Conservation (phyloP, 441 rosid species). For the Daphne laureola region DNA sequence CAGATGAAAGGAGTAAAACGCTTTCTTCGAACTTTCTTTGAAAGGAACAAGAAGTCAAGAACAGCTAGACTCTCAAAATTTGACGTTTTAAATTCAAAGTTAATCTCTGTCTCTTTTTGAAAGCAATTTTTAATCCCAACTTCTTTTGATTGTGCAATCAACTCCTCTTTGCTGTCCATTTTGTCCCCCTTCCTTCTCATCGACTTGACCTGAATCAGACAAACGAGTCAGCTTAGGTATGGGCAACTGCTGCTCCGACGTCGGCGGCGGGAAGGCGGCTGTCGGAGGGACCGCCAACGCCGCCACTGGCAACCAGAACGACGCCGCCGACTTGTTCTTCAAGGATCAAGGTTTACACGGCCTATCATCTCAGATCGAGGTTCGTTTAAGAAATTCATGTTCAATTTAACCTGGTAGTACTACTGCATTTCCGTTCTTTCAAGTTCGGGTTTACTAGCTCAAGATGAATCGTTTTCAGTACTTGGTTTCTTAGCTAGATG, state of each 20-base stretch:
- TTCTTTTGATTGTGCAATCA: no score
- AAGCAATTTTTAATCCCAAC: no score
- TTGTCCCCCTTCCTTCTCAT: no score
- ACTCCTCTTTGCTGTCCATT: no score
- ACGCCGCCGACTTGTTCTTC: slow-evolving; percentile 52
- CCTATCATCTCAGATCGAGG: slow-evolving; percentile 79
- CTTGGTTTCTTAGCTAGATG: no score
- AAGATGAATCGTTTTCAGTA: not conserved
- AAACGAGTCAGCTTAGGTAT: slow-evolving; percentile 20
- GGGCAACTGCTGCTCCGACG: slow-evolving; percentile 89
- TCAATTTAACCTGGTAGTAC: no score
- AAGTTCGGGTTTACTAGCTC: not conserved
- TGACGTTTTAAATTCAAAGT: no score
- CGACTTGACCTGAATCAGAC: not conserved
- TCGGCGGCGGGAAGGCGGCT: slow-evolving; percentile 46
- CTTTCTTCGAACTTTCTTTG: no score
- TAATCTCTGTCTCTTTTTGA: no score
- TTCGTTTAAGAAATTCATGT: slow-evolving; percentile 1
- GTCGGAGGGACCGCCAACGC: slow-evolving; percentile 43
- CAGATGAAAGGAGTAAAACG: no score
- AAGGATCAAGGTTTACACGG: slow-evolving; percentile 59
- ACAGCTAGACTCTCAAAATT: no score
- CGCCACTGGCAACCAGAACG: slow-evolving; percentile 30
- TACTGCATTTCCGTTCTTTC: not conserved
- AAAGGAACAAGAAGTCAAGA: no score